Percentiles rank a stretch among this genome's conserved stretches.
These are phyloP conservation scores for Erysiphe neolycopersici DNA, from an alignment of 2,329 filamentous ascomycete species.

Conservation along the genomic window DNA sequence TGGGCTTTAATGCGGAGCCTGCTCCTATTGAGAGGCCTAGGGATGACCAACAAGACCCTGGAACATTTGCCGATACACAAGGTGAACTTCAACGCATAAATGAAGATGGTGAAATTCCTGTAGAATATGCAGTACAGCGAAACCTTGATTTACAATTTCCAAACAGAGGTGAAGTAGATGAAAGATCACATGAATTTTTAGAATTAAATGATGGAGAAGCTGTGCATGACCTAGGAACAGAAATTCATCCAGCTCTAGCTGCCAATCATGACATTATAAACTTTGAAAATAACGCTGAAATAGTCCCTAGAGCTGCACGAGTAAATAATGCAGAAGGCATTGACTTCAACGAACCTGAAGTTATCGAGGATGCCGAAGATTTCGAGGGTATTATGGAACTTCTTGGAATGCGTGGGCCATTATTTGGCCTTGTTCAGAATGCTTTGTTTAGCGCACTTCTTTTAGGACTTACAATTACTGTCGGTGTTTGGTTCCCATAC, in stretches of 20 bases:
- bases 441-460: slow-evolving; percentile 81
- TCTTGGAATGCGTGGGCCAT: slow-evolving; percentile 81
- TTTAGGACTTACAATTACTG: slow-evolving; percentile 61
- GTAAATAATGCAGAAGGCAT: slow-evolving; percentile 40
- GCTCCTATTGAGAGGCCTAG: slow-evolving; percentile 19
- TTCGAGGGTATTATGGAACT: slow-evolving; percentile 77
- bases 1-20: slow-evolving; percentile 24
- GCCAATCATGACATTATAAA: slow-evolving; percentile 7
- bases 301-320: slow-evolving; percentile 31
- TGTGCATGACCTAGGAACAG: slow-evolving; percentile 28
- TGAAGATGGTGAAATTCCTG: slow-evolving; percentile 6
- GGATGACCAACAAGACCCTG: slow-evolving; percentile 4
- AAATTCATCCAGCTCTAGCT: slow-evolving; percentile 30
- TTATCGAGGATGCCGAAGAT: slow-evolving; percentile 52
- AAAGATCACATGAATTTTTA: slow-evolving; percentile 16
- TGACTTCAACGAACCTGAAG: slow-evolving; percentile 51
- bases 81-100: not conserved
- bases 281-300: slow-evolving; percentile 14
- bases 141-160: slow-evolving; percentile 4
- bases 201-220: slow-evolving; percentile 29
- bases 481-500: slow-evolving; percentile 77
- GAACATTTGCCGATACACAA: slow-evolving; percentile 3
- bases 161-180: slow-evolving; percentile 12
- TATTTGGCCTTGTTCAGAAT: slow-evolving; percentile 78
- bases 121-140: slow-evolving; percentile 7